Percentiles rank a stretch among this genome's conserved stretches.
phyloP scores from a whole-genome alignment of 257 asterid genomes.

The Penstemon eatonii region DNA sequence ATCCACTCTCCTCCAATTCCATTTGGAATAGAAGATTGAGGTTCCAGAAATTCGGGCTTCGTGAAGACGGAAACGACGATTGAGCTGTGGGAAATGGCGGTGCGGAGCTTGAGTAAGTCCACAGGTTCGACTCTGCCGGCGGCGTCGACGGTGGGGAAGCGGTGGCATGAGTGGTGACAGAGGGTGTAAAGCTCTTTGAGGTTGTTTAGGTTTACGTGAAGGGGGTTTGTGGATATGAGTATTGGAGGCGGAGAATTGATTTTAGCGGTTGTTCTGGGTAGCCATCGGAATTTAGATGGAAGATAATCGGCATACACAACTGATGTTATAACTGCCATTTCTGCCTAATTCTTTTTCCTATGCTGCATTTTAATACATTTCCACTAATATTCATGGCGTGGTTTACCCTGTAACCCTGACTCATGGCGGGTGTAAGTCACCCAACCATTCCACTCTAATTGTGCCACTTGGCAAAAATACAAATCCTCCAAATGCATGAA shows the following conservation, averaged over 20 bases:
- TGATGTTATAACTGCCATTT: conserved; percentile 63
- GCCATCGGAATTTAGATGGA: conserved; percentile 52
- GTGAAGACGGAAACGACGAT: conserved; percentile 76
- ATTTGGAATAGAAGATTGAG: conserved; percentile 21
- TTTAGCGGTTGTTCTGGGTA: conserved; percentile 36
- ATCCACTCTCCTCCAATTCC: conserved; percentile 73
- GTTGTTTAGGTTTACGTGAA: conserved; percentile 46
- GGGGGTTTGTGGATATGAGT: conserved; percentile 60
- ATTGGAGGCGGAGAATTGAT: conserved; percentile 51
- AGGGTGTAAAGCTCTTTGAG: conserved; percentile 58
- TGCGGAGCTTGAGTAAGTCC: conserved; percentile 58
- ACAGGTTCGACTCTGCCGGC: conserved; percentile 62
- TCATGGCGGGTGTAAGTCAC: no score
- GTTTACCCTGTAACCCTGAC: no score
- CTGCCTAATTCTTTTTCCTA: no score
- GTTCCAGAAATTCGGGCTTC: conserved; percentile 37
- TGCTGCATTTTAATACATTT: no score
- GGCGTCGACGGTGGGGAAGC: conserved; percentile 62
- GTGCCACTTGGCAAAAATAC: no score
- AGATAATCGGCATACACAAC: conserved; percentile 39
- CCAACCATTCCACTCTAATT: no score
- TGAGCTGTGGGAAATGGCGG: conserved; percentile 72
- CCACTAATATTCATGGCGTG: no score
- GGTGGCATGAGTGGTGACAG: conserved; percentile 91
- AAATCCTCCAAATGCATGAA: no score